These are phyloP conservation scores for Orbilia javanica DNA, from an alignment of 2,329 filamentous ascomycete genomes.

Conservation along the genomic window DNA sequence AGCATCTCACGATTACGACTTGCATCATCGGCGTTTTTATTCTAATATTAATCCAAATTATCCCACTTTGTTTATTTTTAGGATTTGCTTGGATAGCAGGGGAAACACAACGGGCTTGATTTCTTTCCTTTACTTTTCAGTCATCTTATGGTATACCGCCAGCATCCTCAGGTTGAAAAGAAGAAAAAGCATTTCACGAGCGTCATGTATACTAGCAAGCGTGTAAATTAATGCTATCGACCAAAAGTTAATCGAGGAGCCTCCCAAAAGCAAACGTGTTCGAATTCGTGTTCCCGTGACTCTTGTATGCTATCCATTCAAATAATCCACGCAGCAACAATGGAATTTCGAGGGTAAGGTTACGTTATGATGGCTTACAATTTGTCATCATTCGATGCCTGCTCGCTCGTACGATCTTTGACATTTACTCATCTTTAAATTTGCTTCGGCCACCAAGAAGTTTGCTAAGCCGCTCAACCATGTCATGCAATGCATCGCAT, in stretches of 20 bases:
- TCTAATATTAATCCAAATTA: slow-evolving; percentile 21
- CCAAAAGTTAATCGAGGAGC: neutral
- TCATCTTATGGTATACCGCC: slow-evolving; percentile 15
- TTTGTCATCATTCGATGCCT: slow-evolving; percentile 10
- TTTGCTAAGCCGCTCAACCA: neutral
- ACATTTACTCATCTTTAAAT: too few species aligned
- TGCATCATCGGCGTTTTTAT: slow-evolving; percentile 53
- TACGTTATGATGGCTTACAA: neutral
- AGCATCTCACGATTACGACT: slow-evolving; percentile 42
- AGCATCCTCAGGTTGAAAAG: slow-evolving; percentile 15
- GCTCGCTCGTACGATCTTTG: neutral
- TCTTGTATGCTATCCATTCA: neutral
- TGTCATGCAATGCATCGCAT: neutral
- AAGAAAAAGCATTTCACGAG: slow-evolving; percentile 10
- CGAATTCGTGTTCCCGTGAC: neutral
- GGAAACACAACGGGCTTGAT: slow-evolving; percentile 9
- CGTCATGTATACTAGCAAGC: slow-evolving; percentile 17
- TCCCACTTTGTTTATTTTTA: slow-evolving; percentile 18
- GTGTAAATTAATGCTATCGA: slow-evolving; percentile 13
- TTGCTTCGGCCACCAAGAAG: neutral
- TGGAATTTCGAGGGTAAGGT: neutral
- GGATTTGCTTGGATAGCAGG: slow-evolving; percentile 13
- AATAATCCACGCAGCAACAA: neutral
- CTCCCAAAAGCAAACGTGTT: neutral
- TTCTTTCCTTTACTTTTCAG: slow-evolving; percentile 10